Evolutionary conservation across 2,329 filamentous ascomycete species (phyloP).

Genomic region (Blumeria hordei): DNA sequence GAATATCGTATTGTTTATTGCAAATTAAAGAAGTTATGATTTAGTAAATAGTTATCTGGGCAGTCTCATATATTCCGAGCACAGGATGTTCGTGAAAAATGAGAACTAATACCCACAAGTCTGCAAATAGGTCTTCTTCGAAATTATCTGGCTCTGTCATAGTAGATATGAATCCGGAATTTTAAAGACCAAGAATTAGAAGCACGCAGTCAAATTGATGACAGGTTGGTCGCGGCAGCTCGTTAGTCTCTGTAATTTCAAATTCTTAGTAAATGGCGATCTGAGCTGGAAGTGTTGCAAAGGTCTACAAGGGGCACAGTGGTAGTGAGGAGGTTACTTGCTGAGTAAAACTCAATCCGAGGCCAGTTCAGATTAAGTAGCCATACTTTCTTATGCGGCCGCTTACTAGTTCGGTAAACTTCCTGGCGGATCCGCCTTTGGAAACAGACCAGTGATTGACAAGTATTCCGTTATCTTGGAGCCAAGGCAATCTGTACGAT

Average conservation of each 20-base stretch:
- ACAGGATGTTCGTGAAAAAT: neutral
- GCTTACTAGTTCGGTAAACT: neutral
- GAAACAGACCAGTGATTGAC: too few species aligned
- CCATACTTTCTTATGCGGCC: neutral
- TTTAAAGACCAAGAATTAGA: too few species aligned
- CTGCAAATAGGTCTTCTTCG: conserved; percentile 87
- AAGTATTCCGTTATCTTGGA: too few species aligned
- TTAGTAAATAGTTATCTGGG: neutral
- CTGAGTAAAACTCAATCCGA: too few species aligned
- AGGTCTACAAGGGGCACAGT: too few species aligned
- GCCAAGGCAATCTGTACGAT: neutral
- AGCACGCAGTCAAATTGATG: too few species aligned
- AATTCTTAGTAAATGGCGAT: too few species aligned
- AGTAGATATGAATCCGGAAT: conserved; percentile 10
- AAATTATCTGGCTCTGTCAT: conserved; percentile 68
- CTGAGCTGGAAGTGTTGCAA: too few species aligned
- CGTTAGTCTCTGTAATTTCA: too few species aligned
- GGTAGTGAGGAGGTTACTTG: too few species aligned
- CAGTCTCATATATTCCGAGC: neutral
- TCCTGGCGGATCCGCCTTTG: neutral
- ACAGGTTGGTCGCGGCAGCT: too few species aligned
- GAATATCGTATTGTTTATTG: neutral
- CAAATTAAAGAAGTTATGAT: neutral
- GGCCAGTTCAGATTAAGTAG: too few species aligned
- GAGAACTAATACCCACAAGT: conserved; percentile 43